phyloP scores from a whole-genome alignment of 2,329 filamentous ascomycete species.

The Fusarium zealandicum region DNA sequence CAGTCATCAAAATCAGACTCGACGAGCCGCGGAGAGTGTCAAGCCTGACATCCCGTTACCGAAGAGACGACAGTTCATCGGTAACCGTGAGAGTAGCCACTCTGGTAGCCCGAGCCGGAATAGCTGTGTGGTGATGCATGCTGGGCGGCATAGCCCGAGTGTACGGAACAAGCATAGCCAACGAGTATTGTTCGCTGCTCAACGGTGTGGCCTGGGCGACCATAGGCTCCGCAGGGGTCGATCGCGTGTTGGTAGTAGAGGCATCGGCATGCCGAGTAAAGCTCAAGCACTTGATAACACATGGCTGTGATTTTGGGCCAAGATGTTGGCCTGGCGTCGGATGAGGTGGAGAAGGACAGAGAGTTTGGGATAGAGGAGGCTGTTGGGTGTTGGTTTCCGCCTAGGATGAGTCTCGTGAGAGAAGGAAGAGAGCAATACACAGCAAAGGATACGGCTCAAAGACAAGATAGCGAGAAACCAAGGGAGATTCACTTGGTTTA shows the following conservation, averaged over 20 bases:
- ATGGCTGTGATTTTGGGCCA: conserved; percentile 56
- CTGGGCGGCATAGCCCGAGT: conserved; percentile 48
- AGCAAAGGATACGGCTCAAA: conserved; percentile 19
- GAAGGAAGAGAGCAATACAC: conserved; percentile 5
- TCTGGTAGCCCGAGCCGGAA: conserved; percentile 64
- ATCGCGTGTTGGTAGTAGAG: conserved; percentile 88
- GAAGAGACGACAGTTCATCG: conserved; percentile 64
- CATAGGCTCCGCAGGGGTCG: conserved; percentile 80
- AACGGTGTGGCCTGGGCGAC: conserved; percentile 73
- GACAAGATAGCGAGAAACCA: conserved; percentile 4
- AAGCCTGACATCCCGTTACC: conserved; percentile 54
- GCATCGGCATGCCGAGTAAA: conserved; percentile 86
- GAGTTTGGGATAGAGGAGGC: conserved; percentile 6
- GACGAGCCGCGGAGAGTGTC: conserved; percentile 51
- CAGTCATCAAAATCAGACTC: conserved; percentile 55
- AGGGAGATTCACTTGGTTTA: conserved; percentile 21
- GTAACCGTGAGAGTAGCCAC: conserved; percentile 56
- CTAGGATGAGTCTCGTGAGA: conserved; percentile 10
- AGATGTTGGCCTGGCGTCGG: conserved; percentile 27
- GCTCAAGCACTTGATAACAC: conserved; percentile 88
- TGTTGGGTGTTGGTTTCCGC: conserved; percentile 8
- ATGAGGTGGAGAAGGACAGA: conserved; percentile 11
- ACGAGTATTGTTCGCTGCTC: conserved; percentile 81
- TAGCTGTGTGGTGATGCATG: conserved; percentile 53
- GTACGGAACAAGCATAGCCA: conserved; percentile 73